phyloP scores from a whole-genome alignment of 306 rosid species.

The Cucumis hystrix region DNA sequence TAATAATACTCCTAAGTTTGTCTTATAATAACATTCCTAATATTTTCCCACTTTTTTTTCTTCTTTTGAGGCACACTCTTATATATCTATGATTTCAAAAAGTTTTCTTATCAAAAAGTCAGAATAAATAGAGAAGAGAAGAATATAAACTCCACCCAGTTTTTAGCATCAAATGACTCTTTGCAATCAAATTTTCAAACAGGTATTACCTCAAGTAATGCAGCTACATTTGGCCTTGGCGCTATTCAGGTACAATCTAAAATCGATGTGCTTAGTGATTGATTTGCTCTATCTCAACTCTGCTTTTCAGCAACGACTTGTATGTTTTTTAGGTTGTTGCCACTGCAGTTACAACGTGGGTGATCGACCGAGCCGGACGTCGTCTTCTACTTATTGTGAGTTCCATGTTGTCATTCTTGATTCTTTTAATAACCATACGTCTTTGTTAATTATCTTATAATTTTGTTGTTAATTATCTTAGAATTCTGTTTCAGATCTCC shows the following conservation, averaged over 20 bases:
- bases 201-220: slow-evolving; percentile 65
- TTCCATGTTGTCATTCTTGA: slow-evolving; percentile 9
- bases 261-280: neutral
- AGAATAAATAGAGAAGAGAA: neutral
- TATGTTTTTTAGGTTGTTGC: slow-evolving; percentile 60
- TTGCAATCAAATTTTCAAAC: slow-evolving; percentile 13
- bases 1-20: no score
- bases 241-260: slow-evolving; percentile 66
- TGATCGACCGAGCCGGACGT: slow-evolving; percentile 77
- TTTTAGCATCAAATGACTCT: neutral
- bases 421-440: neutral
- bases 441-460: slow-evolving; percentile 6
- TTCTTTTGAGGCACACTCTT: no score
- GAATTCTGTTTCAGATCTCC: slow-evolving; percentile 49
- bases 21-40: neutral
- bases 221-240: slow-evolving; percentile 78
- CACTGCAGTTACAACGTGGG: slow-evolving; percentile 69
- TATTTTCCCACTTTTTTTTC: neutral
- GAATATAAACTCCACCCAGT: neutral
- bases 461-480: slow-evolving; percentile 12
- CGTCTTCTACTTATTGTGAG: slow-evolving; percentile 72
- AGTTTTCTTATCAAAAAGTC: neutral
- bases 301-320: slow-evolving; percentile 13
- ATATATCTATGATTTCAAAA: no score
- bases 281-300: slow-evolving; percentile 12